Percentiles rank a stretch among this genome's conserved stretches.
Conservation (phyloP, 2,329 filamentous ascomycete genomes). For the Beauveria caledonica region DNA sequence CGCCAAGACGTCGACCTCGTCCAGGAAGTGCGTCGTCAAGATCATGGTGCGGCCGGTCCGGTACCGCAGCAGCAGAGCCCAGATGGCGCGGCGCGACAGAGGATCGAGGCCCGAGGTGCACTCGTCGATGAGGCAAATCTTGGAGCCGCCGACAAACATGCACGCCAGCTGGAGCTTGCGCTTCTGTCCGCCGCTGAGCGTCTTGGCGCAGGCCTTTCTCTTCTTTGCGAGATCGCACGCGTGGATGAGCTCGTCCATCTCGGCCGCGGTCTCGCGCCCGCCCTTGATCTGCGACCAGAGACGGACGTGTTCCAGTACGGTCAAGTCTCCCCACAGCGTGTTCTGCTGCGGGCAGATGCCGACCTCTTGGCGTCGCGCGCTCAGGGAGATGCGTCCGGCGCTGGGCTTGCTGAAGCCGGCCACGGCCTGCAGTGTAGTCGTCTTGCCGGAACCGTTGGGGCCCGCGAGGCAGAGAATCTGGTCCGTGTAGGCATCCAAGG, state of each 20-base stretch:
- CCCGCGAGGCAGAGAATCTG: slow-evolving; percentile 61
- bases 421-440: slow-evolving; percentile 60
- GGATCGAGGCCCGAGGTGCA: slow-evolving; percentile 61
- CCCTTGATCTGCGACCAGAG: slow-evolving; percentile 57
- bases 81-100: slow-evolving; percentile 57
- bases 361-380: slow-evolving; percentile 37
- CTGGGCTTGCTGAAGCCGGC: slow-evolving; percentile 55
- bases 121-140: slow-evolving; percentile 61
- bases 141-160: slow-evolving; percentile 63
- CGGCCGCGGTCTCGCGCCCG: slow-evolving; percentile 30
- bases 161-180: slow-evolving; percentile 35
- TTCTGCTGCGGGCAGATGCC: slow-evolving; percentile 59
- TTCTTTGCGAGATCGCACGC: slow-evolving; percentile 56
- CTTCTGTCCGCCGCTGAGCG: slow-evolving; percentile 27
- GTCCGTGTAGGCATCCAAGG: slow-evolving; percentile 48
- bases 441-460: slow-evolving; percentile 64
- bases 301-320: slow-evolving; percentile 54
- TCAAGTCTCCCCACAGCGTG: slow-evolving; percentile 58
- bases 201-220: slow-evolving; percentile 42
- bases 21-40: slow-evolving; percentile 64
- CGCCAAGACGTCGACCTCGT: slow-evolving; percentile 60
- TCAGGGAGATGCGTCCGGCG: slow-evolving; percentile 50
- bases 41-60: slow-evolving; percentile 55
- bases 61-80: slow-evolving; percentile 60
- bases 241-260: slow-evolving; percentile 42